Conservation (phyloP, 2,329 filamentous ascomycete species). For the Aurifilum marmelostoma region DNA sequence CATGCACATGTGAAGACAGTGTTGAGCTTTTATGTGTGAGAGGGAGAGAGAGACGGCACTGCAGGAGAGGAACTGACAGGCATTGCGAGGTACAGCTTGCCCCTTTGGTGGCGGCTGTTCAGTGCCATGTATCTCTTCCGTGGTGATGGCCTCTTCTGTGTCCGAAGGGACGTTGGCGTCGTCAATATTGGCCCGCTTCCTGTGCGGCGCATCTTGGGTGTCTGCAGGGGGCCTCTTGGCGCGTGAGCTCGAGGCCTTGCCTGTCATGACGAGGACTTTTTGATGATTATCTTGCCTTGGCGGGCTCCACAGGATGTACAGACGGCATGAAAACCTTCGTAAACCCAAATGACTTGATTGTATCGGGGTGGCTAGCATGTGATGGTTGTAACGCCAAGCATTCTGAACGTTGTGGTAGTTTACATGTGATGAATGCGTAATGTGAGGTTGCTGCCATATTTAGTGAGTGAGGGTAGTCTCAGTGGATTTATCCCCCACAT, state of each 20-base stretch:
- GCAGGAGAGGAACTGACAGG: slow-evolving; percentile 41
- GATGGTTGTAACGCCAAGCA: not conserved
- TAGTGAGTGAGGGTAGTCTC: not conserved
- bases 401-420: not conserved
- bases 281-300: not conserved
- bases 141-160: slow-evolving; percentile 44
- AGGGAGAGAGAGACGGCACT: too few species aligned
- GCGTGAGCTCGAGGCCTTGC: not conserved
- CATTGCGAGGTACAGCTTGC: slow-evolving; percentile 41
- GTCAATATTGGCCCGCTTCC: slow-evolving; percentile 16
- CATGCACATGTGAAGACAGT: not conserved
- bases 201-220: slow-evolving; percentile 11
- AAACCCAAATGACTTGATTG: not conserved
- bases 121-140: slow-evolving; percentile 44
- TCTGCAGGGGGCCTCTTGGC: slow-evolving; percentile 16
- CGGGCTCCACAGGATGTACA: not conserved
- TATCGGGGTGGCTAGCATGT: not conserved
- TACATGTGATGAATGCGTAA: not conserved
- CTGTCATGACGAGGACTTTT: slow-evolving; percentile 5
- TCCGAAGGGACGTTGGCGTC: slow-evolving; percentile 24
- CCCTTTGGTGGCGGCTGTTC: slow-evolving; percentile 34
- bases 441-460: not conserved
- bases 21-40: too few species aligned
- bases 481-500: not conserved
- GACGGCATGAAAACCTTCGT: not conserved